phyloP scores from a whole-genome alignment of 495 filamentous ascomycete genomes.

The Friedmanniomyces simplex region DNA sequence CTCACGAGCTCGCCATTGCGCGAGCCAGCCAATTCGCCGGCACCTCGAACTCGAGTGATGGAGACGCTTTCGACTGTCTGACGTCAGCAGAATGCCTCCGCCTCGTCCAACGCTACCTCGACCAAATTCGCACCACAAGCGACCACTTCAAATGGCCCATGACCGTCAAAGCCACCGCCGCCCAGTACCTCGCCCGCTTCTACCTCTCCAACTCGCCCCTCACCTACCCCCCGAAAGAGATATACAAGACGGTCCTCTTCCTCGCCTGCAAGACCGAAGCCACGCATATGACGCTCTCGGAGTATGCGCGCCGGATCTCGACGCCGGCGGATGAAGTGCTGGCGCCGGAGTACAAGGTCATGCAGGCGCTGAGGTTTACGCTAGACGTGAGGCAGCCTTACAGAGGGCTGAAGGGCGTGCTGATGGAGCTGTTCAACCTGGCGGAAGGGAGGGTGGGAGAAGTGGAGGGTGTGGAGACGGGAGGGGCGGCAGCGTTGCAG shows the following conservation, averaged over 20 bases:
- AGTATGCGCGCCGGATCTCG: slow-evolving; percentile 52
- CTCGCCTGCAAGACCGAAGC: slow-evolving; percentile 87
- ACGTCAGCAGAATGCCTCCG: slow-evolving; percentile 71
- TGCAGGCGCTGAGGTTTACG: slow-evolving; percentile 85
- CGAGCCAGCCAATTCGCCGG: slow-evolving; percentile 31
- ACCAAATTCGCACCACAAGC: slow-evolving; percentile 61
- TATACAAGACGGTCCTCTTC: slow-evolving; percentile 79
- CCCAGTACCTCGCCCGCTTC: slow-evolving; percentile 86
- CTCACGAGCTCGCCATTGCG: slow-evolving; percentile 58
- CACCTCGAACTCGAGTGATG: slow-evolving; percentile 10
- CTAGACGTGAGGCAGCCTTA: slow-evolving; percentile 90
- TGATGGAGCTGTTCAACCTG: slow-evolving; percentile 70
- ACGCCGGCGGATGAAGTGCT: slow-evolving; percentile 67
- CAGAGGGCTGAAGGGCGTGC: slow-evolving; percentile 70
- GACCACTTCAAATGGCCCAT: slow-evolving; percentile 68
- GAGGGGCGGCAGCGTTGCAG: slow-evolving; percentile 35
- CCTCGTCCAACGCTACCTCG: slow-evolving; percentile 70
- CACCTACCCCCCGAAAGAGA: slow-evolving; percentile 82
- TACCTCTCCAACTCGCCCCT: slow-evolving; percentile 89
- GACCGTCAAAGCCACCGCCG: slow-evolving; percentile 77
- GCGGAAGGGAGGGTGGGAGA: slow-evolving; percentile 41
- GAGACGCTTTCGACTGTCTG: slow-evolving; percentile 51
- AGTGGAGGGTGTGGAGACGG: slow-evolving; percentile 29
- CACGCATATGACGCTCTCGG: slow-evolving; percentile 58
- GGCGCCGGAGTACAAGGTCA: slow-evolving; percentile 80